Evolutionary conservation across 2,329 filamentous ascomycete genomes (phyloP).

Genomic region (Coniochaeta hoffmannii): DNA sequence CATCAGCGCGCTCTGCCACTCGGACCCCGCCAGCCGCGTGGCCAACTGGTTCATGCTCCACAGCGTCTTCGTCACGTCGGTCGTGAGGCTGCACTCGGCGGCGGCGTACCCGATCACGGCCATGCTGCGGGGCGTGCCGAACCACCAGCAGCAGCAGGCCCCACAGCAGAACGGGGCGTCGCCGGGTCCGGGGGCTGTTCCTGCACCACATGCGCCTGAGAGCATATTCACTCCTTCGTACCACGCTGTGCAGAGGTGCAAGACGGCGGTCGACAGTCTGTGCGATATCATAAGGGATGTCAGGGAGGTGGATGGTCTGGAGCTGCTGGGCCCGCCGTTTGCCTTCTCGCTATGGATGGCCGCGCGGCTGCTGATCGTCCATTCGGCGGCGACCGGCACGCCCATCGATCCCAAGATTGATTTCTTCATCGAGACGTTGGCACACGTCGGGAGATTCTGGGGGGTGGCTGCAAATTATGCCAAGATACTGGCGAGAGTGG

Average conservation of each 20-base stretch:
- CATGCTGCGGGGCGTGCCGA: constrained; percentile 8
- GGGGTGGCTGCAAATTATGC: constrained; percentile 35
- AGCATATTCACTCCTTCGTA: constrained; percentile 34
- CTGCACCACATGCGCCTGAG: background rate
- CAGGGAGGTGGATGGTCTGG: constrained; percentile 32
- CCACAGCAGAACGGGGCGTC: background rate
- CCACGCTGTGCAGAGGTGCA: constrained; percentile 36
- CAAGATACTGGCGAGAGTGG: constrained; percentile 29
- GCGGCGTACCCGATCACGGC: constrained; percentile 31
- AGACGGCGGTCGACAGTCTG: constrained; percentile 35
- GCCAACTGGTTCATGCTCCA: constrained; percentile 41
- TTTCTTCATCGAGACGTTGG: constrained; percentile 34
- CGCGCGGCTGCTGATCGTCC: constrained; percentile 30
- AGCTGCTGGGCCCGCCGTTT: constrained; percentile 34
- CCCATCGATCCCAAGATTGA: constrained; percentile 30
- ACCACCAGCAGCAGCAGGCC: background rate
- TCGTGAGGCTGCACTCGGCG: constrained; percentile 34
- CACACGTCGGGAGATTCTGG: constrained; percentile 34
- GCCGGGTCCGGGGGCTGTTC: background rate
- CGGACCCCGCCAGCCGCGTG: constrained; percentile 34
- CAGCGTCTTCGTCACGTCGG: constrained; percentile 35
- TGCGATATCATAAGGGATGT: constrained; percentile 35
- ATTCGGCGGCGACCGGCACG: constrained; percentile 28
- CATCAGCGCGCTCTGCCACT: constrained; percentile 37
- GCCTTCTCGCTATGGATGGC: constrained; percentile 37